Evolutionary conservation across 1,284 basidiomycete genomes (phyloP).

Genomic region (Neonothopanus nambi): DNA sequence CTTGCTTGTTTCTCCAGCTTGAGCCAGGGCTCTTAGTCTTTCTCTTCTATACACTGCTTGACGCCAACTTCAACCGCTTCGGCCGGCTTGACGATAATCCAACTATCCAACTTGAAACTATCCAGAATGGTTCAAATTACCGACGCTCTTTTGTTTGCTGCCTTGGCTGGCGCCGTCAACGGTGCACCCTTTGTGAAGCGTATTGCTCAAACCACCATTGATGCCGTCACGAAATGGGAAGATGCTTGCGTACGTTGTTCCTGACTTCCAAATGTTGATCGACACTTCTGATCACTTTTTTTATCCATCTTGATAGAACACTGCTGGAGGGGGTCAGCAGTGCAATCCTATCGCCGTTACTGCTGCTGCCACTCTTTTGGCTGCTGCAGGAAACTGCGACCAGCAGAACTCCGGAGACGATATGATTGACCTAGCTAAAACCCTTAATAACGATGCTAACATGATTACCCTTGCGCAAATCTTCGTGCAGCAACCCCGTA

Average conservation of each 20-base stretch:
- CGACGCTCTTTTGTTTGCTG: conserved; percentile 29
- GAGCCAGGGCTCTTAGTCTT: conserved; percentile 11
- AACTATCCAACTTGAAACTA: background rate
- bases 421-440: conserved; percentile 33
- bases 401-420: conserved; percentile 33
- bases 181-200: conserved; percentile 38
- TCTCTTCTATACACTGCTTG: conserved; percentile 4
- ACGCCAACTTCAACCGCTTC: conserved; percentile 5
- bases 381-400: conserved; percentile 27
- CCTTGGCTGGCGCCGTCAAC: conserved; percentile 22
- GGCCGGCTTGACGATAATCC: background rate
- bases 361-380: conserved; percentile 25
- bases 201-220: conserved; percentile 43
- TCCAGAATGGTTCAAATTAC: conserved; percentile 23
- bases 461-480: conserved; percentile 31
- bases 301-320: conserved; percentile 22
- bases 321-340: conserved; percentile 32
- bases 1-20: conserved; percentile 2
- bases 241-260: conserved; percentile 41
- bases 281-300: background rate
- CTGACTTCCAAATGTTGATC: background rate
- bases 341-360: conserved; percentile 25
- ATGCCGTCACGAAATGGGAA: conserved; percentile 43
- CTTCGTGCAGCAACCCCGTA: conserved; percentile 61
- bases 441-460: conserved; percentile 27